Evolutionary conservation across 495 filamentous ascomycete species (phyloP), one percentile per base, ranked within the genome.

Genomic region (Hyaloscypha variabilis): DNA sequence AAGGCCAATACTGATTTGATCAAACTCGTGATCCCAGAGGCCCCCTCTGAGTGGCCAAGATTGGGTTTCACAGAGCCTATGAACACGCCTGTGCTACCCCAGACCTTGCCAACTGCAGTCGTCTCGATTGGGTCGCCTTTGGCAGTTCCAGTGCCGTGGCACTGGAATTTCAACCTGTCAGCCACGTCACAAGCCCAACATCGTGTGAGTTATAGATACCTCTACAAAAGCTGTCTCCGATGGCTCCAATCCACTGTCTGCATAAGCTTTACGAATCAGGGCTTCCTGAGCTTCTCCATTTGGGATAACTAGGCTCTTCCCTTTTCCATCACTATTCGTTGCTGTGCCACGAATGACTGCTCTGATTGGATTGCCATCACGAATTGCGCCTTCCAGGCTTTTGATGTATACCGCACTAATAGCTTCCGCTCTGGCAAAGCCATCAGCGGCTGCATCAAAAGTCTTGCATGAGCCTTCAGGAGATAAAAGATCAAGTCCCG

Each of bases 381-480:
- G 75, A 58, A 83, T 75, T 26, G 83, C 89, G 58, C 85, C 81
- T 23, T 75, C 70, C 4, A 91, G 76, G 8, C 76, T 77, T 74
- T 91, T 92, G 30, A 92, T 67, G 29, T 85, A 77, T 1, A 91
- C 60, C 31, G 82, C 78, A 52, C 75, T 81, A 14, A 87, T 76
- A 2, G 80, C 89, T 68, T 92, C 90, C 2, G 79, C 90, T n/a
- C 89, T 79, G 0, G 76, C 89, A 67, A 87, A 92, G 0, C 90
- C 90, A 60, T 87, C 79, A 19, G 87, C 90, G 8, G 73, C 62
- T 1, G 77, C 78, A 68, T 89, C 86, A 64, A 90, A 93, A 0
- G 86, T 83, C 62, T 84, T 80, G 54, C 83, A 90, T 17, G 74
- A 75, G 3, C 79, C 79, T n/a, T 76, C 74, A 6, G 76, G 72